Conservation (phyloP, 208 protist genomes). For the Trypanosoma cruzi region DNA sequence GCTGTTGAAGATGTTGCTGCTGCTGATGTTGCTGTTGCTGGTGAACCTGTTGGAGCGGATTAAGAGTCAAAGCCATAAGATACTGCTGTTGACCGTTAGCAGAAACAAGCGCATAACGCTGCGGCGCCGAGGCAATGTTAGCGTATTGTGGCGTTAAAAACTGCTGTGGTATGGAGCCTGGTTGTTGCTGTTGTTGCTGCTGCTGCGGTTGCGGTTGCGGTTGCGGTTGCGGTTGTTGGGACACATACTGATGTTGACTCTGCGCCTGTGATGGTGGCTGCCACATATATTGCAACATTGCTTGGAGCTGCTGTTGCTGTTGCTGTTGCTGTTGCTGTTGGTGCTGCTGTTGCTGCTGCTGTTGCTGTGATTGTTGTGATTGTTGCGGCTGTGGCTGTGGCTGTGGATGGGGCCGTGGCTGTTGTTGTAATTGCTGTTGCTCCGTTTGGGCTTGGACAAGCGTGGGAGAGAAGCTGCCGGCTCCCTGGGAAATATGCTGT, state of each 20-base stretch:
- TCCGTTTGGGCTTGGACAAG: neutral
- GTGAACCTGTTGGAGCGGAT: slow-evolving; percentile 16
- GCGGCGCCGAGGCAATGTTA: slow-evolving; percentile 8
- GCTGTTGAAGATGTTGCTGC: slow-evolving; percentile 5
- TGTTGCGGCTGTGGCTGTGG: no score
- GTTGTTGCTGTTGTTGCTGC: slow-evolving; percentile 9
- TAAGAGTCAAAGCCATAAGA: slow-evolving; percentile 20
- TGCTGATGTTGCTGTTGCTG: slow-evolving; percentile 20
- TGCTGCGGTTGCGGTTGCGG: neutral
- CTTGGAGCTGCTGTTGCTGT: slow-evolving; percentile 26
- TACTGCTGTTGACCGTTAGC: slow-evolving; percentile 24
- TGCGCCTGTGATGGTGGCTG: neutral
- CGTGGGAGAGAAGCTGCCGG: neutral
- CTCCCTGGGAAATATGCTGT: slow-evolving; percentile 17
- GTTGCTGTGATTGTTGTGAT: no score
- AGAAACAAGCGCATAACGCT: slow-evolving; percentile 22
- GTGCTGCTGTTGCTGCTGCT: no score
- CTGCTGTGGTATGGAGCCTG: slow-evolving; percentile 1
- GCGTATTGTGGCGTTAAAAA: slow-evolving; percentile 20
- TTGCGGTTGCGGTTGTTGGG: neutral
- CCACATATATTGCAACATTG: slow-evolving; percentile 20
- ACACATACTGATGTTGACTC: neutral
- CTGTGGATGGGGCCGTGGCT: no score
- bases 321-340: no score
- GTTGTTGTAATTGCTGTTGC: slow-evolving; percentile 11